phyloP scores from a whole-genome alignment of 345 rosid genomes.

The Brassica carinata region DNA sequence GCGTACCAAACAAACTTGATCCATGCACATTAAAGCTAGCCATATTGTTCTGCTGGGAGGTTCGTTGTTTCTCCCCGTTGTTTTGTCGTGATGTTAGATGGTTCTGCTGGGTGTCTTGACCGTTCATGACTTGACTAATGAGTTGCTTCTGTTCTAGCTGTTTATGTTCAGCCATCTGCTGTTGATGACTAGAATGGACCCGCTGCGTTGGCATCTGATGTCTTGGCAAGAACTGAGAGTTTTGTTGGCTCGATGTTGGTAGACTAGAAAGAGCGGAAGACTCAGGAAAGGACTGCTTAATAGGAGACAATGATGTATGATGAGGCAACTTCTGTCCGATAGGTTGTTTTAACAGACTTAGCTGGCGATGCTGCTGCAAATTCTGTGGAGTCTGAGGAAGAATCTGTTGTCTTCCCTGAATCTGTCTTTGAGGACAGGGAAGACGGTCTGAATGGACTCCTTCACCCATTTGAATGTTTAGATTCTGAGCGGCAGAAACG shows the following conservation, averaged over 20 bases:
- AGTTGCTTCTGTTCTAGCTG: slow-evolving; percentile 31
- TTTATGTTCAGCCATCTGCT: slow-evolving; percentile 51
- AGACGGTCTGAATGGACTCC: background rate
- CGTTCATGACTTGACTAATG: slow-evolving; percentile 51
- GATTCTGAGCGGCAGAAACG: background rate
- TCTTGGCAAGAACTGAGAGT: slow-evolving; percentile 57
- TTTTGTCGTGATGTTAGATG: slow-evolving; percentile 60
- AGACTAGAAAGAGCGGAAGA: slow-evolving; percentile 37
- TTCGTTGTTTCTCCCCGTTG: slow-evolving; percentile 60
- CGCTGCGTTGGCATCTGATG: slow-evolving; percentile 52
- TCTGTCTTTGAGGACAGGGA: background rate
- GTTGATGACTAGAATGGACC: slow-evolving; percentile 59
- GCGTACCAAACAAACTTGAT: slow-evolving; percentile 48
- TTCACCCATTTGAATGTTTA: background rate
- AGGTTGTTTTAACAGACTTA: slow-evolving; percentile 46
- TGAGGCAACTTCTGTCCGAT: background rate
- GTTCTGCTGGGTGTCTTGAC: slow-evolving; percentile 49
- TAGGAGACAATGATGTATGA: background rate
- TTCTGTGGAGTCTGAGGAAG: slow-evolving; percentile 46
- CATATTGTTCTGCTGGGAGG: slow-evolving; percentile 57
- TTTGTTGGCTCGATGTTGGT: slow-evolving; percentile 35
- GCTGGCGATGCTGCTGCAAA: slow-evolving; percentile 38
- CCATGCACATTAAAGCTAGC: slow-evolving; percentile 40
- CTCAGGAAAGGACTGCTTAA: background rate
- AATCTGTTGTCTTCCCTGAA: slow-evolving; percentile 19